Evolutionary conservation across 2,329 filamentous ascomycete species (phyloP).

Genomic region (Cladosporium sp.): DNA sequence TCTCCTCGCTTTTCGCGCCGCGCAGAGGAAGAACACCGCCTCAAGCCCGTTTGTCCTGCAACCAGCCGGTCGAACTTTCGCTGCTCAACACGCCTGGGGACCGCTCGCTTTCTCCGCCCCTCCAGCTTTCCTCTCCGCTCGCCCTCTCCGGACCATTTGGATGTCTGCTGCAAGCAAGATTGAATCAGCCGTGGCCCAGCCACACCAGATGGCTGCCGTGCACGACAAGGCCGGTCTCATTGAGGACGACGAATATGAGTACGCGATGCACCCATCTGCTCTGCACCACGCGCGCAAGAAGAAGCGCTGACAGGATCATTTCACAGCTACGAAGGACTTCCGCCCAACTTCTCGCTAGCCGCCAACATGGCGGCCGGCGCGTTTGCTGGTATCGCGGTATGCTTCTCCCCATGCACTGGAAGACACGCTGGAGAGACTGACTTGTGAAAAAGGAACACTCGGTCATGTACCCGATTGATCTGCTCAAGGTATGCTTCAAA

Average conservation of each 20-base stretch:
- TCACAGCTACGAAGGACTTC: slow-evolving; percentile 80
- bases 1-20: neutral
- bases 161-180: slow-evolving; percentile 12
- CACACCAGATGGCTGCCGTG: slow-evolving; percentile 24
- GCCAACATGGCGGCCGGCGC: slow-evolving; percentile 96
- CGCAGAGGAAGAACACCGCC: no score
- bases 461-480: slow-evolving; percentile 97
- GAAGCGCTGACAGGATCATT: slow-evolving; percentile 16
- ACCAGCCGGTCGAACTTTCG: neutral
- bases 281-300: neutral
- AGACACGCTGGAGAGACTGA: slow-evolving; percentile 12
- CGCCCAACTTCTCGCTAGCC: slow-evolving; percentile 86
- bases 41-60: no score
- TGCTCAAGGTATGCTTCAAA: slow-evolving; percentile 74
- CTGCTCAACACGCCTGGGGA: neutral
- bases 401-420: slow-evolving; percentile 28
- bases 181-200: slow-evolving; percentile 17
- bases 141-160: neutral
- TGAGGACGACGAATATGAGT: slow-evolving; percentile 36
- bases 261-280: slow-evolving; percentile 14
- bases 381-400: slow-evolving; percentile 91
- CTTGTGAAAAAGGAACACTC: slow-evolving; percentile 74
- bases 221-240: slow-evolving; percentile 28
- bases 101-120: neutral
- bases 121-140: slow-evolving; percentile 1